Base-by-base conservation (phyloP, 2,329 filamentous ascomycete genomes). In the Aspergillus tubingensis region DNA sequence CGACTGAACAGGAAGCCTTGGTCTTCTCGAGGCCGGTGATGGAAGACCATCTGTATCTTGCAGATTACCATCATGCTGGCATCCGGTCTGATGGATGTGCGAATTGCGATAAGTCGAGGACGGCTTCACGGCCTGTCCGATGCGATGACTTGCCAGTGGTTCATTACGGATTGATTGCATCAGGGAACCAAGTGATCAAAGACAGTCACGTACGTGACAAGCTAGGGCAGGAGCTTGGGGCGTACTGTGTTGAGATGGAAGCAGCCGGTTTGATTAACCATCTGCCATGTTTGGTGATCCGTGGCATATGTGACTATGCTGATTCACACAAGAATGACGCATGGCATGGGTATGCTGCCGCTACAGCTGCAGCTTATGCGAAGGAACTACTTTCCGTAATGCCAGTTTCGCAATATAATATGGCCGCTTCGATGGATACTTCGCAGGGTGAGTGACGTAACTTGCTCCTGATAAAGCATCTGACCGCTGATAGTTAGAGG, bases 281-380 rank as follows among this genome's bases (percentile, higher is more conserved):
- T 4, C 27, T 66, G 10, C 60, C 64, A 1, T 68, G 60, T 32
- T 56, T 67, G 1, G 54, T 62, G 1, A 54, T 68, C 25, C 62
- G 62, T 6, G 65, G 66, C 6, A 65, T 68, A 11, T 65, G 57
- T 19, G 62, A 68, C 48, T 68, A 66, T 21, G 36, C 58, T 2
- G 66, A 67, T 39, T 65, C 62, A 3, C 65, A 54, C 8, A 39
- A 44, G 27, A 32, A 8, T 15, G n/a, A 17, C 39, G 23, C 54
- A 55, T 27, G 62, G 59, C 0, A 59, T 50, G 1, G 59, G 44
- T 0, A 59, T 58, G 3, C 50, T 41, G 58, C 63, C 5, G 53
- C 53, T 1, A 54, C 59, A 0, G 63, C 65, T 1, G 65, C 63
- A 1, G 58, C 51, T 1, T 63, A 54, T 47, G 57, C 57, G 2